Evolutionary conservation across 2,329 filamentous ascomycete genomes (phyloP), one percentile per base, ranked within the genome.

Genomic region (Penicillium sp.): DNA sequence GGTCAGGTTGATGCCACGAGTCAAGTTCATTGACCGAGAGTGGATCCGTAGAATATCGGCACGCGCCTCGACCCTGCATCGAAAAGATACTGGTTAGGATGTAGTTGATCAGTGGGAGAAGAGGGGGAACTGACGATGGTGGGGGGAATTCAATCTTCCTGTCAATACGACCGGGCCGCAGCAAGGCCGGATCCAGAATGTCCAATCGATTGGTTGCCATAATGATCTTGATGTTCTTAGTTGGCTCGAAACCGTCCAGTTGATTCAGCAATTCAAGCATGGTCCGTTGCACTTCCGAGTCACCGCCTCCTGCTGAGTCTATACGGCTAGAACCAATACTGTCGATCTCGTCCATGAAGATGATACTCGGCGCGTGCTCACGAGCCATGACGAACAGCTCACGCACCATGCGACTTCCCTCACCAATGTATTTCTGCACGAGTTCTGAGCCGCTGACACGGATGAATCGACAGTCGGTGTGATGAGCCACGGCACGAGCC

Each of bases 341-440:
- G 82, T 99, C 95, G 77, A 99, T 98, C 78, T 99, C 95, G 76
- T 99, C 95, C 95, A 99, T 99, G 83, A 99, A 99, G 78, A 99
- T 99, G 79, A 99, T 99, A 65, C 91, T 96, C 22, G 95, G 95
- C 1, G 95, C 95, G 70, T 99, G 95, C 75, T 99, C 95, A 77
- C 95, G 86, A 27, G 95, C 95, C 95, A 99, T 99, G 74, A 99
- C 90, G 83, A 99, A 99, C 51, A 99, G 84, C 79, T 99, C 95
- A 72, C 95, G 91, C 63, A 99, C 95, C 95, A 99, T 99, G 68
- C 95, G 88, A 68, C 90, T 95, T 72, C 95, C 95, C 76, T 99
- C 95, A 73, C 95, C 95, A 70, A 99, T 99, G 79, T 99, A 99
- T 80, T 99, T 99, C 74, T 99, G 95, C 65, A 99, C 95, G 72